Evolutionary conservation across 2,329 filamentous ascomycete species (phyloP), one percentile per base, ranked within the genome.

Genomic region (Cercospora zeae-maydis): DNA sequence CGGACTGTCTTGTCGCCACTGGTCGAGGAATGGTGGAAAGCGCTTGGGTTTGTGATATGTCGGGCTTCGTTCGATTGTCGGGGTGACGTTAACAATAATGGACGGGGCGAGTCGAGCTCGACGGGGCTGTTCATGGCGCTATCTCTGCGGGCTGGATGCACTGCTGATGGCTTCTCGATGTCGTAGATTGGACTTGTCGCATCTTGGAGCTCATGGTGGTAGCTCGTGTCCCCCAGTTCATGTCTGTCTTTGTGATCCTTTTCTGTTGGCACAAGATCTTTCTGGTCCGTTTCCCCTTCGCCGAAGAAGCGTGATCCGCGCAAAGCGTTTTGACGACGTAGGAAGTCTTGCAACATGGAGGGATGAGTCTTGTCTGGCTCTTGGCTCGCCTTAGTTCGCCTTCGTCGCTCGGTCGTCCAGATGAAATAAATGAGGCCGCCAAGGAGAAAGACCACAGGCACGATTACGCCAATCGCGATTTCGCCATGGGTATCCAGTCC

Each of bases 381-480:
- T 59, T 51, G 31, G 19, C 45, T 27, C 14, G 2, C 19, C 11
- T 24, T 47, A 9, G 36, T 58, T 27, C 58, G 45, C 36, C 63
- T 45, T 30, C 62, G 63, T n/a, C 37, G 47, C 42, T 65, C 63
- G 1, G 60, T 63, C n/a, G 34, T 61, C 60, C 61, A 65, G 24
- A 66, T 59, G 58, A 66, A 66, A n/a, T 16, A 45, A 9, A 63
- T 16, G 4, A 66, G 37, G 14, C 56, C 59, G 11, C 47, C 63
- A 4, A 66, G 36, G 3, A 66, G 49, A 4, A 61, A 37, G 10
- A 62, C 13, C 9, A 66, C 49, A 3, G 65, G 65, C 34, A 66
- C 58, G 16, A 65, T 63, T 24, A 66, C 63, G 8, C 65, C 65
- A 21, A 66, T 63, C 13, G 63, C 63, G 39, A 66, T 60, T 39